Evolutionary conservation across 2,329 filamentous ascomycete species (phyloP).

Genomic region (Fusarium sulawesiense): DNA sequence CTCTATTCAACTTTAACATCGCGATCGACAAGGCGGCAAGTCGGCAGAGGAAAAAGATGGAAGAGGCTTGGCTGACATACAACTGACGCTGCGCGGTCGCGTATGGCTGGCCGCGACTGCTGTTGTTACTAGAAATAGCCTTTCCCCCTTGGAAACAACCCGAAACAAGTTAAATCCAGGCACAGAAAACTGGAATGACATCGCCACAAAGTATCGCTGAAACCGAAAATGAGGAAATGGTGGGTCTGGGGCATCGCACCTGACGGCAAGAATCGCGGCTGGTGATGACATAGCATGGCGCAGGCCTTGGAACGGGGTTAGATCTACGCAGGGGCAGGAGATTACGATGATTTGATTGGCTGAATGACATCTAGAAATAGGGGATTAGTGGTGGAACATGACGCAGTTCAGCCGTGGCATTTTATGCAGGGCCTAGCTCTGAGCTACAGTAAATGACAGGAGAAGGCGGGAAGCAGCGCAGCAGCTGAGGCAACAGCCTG

Average conservation of each 20-base stretch:
- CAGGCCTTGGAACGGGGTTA: slow-evolving; percentile 12
- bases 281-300: slow-evolving; percentile 37
- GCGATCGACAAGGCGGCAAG: neutral
- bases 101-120: slow-evolving; percentile 15
- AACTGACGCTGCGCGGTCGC: neutral
- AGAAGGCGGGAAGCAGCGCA: neutral
- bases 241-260: slow-evolving; percentile 2
- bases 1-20: neutral
- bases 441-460: slow-evolving; percentile 7
- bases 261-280: neutral
- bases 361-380: rapidly evolving
- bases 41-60: neutral
- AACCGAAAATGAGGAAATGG: neutral
- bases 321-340: slow-evolving; percentile 21
- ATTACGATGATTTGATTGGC: neutral
- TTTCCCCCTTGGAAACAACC: neutral
- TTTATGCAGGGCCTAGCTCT: slow-evolving; percentile 14
- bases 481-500: neutral
- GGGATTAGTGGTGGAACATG: slow-evolving; percentile 2
- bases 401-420: slow-evolving; percentile 18
- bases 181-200: slow-evolving; percentile 14
- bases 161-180: slow-evolving; percentile 1
- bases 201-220: slow-evolving; percentile 18
- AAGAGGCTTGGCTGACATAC: slow-evolving; percentile 10
- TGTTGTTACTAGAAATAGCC: slow-evolving; percentile 26